These are phyloP conservation scores for Thuja plicata DNA, from an alignment of 83 land plant genomes.

Conservation along the genomic window DNA sequence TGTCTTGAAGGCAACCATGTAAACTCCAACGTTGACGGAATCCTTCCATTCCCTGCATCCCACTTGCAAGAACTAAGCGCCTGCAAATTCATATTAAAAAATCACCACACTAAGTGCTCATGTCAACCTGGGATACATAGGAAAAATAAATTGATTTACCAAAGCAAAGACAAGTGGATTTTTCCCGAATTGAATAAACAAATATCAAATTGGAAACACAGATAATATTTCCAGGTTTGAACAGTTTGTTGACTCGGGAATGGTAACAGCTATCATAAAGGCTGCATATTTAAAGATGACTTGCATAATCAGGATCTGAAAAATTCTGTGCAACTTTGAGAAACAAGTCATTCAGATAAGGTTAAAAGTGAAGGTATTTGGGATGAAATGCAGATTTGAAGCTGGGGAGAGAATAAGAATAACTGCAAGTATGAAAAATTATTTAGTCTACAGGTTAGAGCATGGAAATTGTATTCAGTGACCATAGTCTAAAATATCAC, in stretches of 20 bases:
- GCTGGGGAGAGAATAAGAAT: not conserved
- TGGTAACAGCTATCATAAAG: not conserved
- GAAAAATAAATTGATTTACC: not conserved
- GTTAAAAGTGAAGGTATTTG: not conserved
- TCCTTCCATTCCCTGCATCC: slow-evolving; percentile 78
- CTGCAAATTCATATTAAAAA: slow-evolving; percentile 24
- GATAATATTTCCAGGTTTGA: not conserved
- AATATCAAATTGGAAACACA: not conserved
- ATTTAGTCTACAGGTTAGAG: not conserved
- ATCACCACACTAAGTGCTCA: not conserved
- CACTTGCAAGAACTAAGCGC: slow-evolving; percentile 84
- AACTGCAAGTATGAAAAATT: not conserved
- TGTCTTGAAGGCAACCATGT: slow-evolving; percentile 74
- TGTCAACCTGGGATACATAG: not conserved
- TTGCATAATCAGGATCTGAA: not conserved
- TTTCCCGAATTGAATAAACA: not conserved
- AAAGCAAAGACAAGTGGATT: not conserved
- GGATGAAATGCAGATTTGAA: not conserved
- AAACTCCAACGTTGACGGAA: slow-evolving; percentile 84
- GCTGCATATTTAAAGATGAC: not conserved
- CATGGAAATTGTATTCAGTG: not conserved
- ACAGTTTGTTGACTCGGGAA: not conserved
- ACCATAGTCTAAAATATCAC: not conserved
- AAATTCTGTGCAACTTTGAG: not conserved
- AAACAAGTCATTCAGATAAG: not conserved